phyloP scores from a whole-genome alignment of 2,329 filamentous ascomycete species.

The Cladophialophora exuberans region DNA sequence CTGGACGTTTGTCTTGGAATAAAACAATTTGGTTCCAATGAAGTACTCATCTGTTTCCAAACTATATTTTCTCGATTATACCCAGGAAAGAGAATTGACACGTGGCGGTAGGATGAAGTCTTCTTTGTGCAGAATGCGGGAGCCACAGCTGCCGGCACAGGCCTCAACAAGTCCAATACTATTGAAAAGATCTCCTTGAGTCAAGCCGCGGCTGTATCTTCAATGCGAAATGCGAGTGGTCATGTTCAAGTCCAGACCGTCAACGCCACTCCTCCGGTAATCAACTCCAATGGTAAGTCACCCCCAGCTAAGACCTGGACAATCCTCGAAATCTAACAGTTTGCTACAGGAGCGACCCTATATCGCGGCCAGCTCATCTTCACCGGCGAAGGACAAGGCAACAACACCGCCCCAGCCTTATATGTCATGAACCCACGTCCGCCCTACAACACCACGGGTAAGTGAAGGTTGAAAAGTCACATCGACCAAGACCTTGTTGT shows the following conservation, averaged over 20 bases:
- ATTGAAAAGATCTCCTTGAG: conserved; percentile 55
- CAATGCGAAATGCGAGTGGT: conserved; percentile 42
- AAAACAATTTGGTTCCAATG: too few species aligned
- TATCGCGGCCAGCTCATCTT: conserved; percentile 56
- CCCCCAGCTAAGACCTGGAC: conserved; percentile 22
- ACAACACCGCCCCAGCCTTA: conserved; percentile 44
- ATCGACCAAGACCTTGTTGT: too few species aligned
- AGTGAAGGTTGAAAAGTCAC: conserved; percentile 7
- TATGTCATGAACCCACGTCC: conserved; percentile 49
- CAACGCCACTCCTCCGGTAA: conserved; percentile 46
- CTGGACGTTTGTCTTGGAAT: not conserved
- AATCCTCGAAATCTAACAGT: not conserved
- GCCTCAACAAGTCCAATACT: conserved; percentile 55
- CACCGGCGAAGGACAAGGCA: conserved; percentile 56
- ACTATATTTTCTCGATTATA: not conserved
- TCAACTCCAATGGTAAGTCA: conserved; percentile 48
- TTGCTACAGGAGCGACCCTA: conserved; percentile 51
- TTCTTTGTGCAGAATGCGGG: conserved; percentile 61
- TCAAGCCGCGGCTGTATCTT: conserved; percentile 45
- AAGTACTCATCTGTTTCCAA: too few species aligned
- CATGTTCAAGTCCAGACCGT: conserved; percentile 50
- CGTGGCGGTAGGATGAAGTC: conserved; percentile 46
- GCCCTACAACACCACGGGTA: conserved; percentile 57
- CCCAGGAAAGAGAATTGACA: not conserved
- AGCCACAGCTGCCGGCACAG: conserved; percentile 51